These are phyloP conservation scores for Mycena leptocephala DNA, from an alignment of 768 basidiomycete species.

Conservation along the genomic window DNA sequence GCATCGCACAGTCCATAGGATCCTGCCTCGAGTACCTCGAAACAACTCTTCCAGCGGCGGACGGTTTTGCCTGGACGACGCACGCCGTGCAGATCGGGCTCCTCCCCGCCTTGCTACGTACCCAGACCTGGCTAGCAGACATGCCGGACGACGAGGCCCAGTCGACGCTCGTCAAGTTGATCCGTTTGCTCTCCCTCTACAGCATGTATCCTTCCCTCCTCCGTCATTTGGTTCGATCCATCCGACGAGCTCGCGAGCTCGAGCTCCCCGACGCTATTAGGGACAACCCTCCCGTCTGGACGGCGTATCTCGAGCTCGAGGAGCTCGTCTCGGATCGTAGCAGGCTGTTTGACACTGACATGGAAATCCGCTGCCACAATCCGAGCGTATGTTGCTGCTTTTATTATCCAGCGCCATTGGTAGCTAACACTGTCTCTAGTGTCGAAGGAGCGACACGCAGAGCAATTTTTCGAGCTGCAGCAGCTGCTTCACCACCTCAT, in stretches of 20 bases:
- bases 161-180: slow-evolving; percentile 7
- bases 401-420: background rate
- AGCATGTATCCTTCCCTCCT: slow-evolving; percentile 35
- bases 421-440: slow-evolving; percentile 14
- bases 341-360: slow-evolving; percentile 14
- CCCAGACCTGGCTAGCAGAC: slow-evolving; percentile 31
- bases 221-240: slow-evolving; percentile 9
- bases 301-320: slow-evolving; percentile 29
- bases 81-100: slow-evolving; percentile 35
- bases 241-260: slow-evolving; percentile 22
- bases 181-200: slow-evolving; percentile 31
- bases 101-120: slow-evolving; percentile 28
- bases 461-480: slow-evolving; percentile 35
- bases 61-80: slow-evolving; percentile 35
- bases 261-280: slow-evolving; percentile 17
- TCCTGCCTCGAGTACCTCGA: slow-evolving; percentile 31
- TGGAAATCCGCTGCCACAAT: slow-evolving; percentile 23
- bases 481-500: slow-evolving; percentile 30
- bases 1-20: slow-evolving; percentile 24
- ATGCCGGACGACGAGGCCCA: slow-evolving; percentile 26
- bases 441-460: slow-evolving; percentile 25
- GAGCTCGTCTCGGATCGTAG: slow-evolving; percentile 26
- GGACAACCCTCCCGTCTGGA: slow-evolving; percentile 23
- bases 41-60: slow-evolving; percentile 6
- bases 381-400: slow-evolving; percentile 8